A percentile compares a stretch with the other conserved stretches of the same genome.
Evolutionary conservation across 2,329 filamentous ascomycete species (phyloP).

Genomic region (Coleophoma eucalyptorum): DNA sequence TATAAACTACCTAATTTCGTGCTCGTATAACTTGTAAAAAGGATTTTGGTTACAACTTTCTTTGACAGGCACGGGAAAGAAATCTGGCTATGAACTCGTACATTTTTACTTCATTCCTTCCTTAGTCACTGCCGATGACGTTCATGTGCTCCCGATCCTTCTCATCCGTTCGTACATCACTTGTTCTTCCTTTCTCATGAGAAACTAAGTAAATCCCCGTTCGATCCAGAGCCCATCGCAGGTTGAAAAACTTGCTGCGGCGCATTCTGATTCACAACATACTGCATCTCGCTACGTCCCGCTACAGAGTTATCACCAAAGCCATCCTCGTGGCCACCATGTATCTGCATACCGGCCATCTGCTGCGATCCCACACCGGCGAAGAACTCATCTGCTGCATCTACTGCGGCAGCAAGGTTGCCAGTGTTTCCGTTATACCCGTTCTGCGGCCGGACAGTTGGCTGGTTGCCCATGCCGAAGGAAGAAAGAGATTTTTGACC

Average conservation of each 20-base stretch:
- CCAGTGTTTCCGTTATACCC: slow-evolving; percentile 26
- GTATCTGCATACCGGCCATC: slow-evolving; percentile 68
- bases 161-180: neutral
- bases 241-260: slow-evolving; percentile 74
- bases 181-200: slow-evolving; percentile 27
- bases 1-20: no score
- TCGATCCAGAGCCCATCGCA: slow-evolving; percentile 57
- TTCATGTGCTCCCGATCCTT: neutral
- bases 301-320: slow-evolving; percentile 51
- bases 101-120: neutral
- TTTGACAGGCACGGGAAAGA: no score
- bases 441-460: slow-evolving; percentile 22
- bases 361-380: slow-evolving; percentile 70
- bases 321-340: slow-evolving; percentile 56
- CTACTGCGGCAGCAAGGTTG: slow-evolving; percentile 68
- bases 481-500: slow-evolving; percentile 57
- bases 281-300: slow-evolving; percentile 48
- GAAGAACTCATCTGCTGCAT: slow-evolving; percentile 88
- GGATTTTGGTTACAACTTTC: no score
- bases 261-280: slow-evolving; percentile 79
- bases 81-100: no score
- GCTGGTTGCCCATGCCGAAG: slow-evolving; percentile 43
- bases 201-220: slow-evolving; percentile 69
- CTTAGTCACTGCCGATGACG: neutral
- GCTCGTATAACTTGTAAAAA: no score